Base-by-base conservation (phyloP, 352 stramenopile species). In the Blastocystis sp. region DNA sequence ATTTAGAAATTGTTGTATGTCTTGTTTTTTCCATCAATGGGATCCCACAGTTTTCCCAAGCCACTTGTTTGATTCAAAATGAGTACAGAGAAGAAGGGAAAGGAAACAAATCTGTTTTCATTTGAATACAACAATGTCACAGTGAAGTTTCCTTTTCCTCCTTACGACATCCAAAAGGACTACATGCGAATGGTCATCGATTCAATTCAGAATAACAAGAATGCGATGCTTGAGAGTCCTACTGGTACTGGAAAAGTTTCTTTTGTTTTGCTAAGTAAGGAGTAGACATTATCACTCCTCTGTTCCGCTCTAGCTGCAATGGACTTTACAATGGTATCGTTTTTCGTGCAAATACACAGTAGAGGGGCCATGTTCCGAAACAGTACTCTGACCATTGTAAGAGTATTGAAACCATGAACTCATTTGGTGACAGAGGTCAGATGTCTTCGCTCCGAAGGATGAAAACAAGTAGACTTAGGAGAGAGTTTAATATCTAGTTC, bases 181-280 rank as follows among this genome's bases (percentile, higher is more conserved):
- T 97, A 97, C 91, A 98, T 98, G 94, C 94, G 96, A 90, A 96
- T 96, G 76, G 94, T 98, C 15, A 90, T 98, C 34, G 73, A 93
- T 70, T 90, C 94, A 26, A 93, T 97, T 26, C 91, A 92, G 1
- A 93, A 94, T 23, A 34, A 66, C 23, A 41, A 96, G 84, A 97
- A 98, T 79, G 95, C 95, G 15, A 95, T 98, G 79, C 93, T 98
- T 23, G 95, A 98, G 91, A 96, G 93, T 90, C 95, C 95, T 64
- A 98, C 95, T 41, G 95, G 95, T 62, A 98, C 95, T 0, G 95
- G 95, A 90, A 98, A 98, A 66, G 84, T 90, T 7, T 15, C 23
- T 50, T 8, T 69, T 34, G 41, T 37, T n/a, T 1, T 8, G 34
- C 15, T 11, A 4, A 45, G 20, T 75, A 29, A 70, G 75, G 0